These are phyloP conservation scores for Delitschia confertaspora DNA, from an alignment of 495 filamentous ascomycete genomes.

Conservation along the genomic window DNA sequence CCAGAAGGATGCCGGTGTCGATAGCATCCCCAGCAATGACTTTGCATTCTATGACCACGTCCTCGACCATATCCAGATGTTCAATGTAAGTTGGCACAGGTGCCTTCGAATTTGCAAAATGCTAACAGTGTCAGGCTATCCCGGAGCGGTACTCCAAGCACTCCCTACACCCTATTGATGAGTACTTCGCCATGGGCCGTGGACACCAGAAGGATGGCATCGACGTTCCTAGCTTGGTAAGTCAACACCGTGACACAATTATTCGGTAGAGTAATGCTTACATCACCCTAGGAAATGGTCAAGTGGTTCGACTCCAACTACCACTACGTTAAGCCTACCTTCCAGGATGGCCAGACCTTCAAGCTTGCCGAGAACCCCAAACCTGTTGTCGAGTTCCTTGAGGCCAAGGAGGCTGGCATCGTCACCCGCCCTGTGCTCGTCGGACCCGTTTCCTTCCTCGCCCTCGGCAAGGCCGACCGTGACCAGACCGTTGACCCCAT, in stretches of 20 bases:
- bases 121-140: slow-evolving; percentile 49
- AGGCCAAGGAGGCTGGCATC: slow-evolving; percentile 95
- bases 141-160: slow-evolving; percentile 85
- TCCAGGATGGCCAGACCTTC: slow-evolving; percentile 93
- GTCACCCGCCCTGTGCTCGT: slow-evolving; percentile 86
- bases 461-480: slow-evolving; percentile 94
- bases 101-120: background rate
- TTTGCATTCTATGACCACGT: slow-evolving; percentile 98
- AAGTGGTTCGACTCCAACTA: slow-evolving; percentile 99
- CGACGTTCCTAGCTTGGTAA: slow-evolving; percentile 76
- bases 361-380: slow-evolving; percentile 79
- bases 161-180: slow-evolving; percentile 77
- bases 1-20: slow-evolving; percentile 94
- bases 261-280: background rate
- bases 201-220: slow-evolving; percentile 88
- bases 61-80: slow-evolving; percentile 97
- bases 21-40: slow-evolving; percentile 97
- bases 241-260: slow-evolving; percentile 14
- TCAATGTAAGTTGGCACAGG: slow-evolving; percentile 58
- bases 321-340: slow-evolving; percentile 98
- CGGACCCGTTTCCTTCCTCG: slow-evolving; percentile 93
- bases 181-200: slow-evolving; percentile 99
- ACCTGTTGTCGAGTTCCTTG: slow-evolving; percentile 84
- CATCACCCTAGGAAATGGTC: slow-evolving; percentile 71
- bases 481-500: slow-evolving; percentile 85